phyloP scores from a whole-genome alignment of 2,329 filamentous ascomycete species.

The Beauveria australis region DNA sequence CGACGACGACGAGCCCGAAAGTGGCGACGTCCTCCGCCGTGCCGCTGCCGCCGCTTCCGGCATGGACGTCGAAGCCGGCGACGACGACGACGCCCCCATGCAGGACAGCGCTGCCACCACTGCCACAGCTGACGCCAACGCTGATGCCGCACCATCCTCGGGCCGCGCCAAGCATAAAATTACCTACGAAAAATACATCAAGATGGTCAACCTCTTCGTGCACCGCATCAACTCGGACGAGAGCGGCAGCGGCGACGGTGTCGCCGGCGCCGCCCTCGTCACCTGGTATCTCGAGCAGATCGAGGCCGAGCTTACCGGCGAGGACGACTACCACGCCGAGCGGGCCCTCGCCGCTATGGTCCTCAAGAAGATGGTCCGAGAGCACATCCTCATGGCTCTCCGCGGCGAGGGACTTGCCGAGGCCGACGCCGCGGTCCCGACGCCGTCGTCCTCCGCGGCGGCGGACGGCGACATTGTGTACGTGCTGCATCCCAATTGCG shows the following conservation, averaged over 20 bases:
- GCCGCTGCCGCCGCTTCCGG: constrained; percentile 32
- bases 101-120: not conserved
- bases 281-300: constrained; percentile 90
- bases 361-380: constrained; percentile 86
- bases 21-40: constrained; percentile 36
- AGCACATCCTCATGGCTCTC: constrained; percentile 81
- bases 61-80: constrained; percentile 39
- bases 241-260: constrained; percentile 64
- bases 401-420: constrained; percentile 51
- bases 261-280: constrained; percentile 73
- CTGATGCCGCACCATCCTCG: constrained; percentile 24
- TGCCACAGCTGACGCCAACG: not conserved
- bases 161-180: constrained; percentile 68
- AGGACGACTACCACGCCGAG: constrained; percentile 76
- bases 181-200: constrained; percentile 90
- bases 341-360: constrained; percentile 71
- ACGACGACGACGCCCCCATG: constrained; percentile 22
- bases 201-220: constrained; percentile 80
- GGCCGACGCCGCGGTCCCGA: constrained; percentile 32
- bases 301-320: constrained; percentile 70
- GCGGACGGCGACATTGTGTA: constrained; percentile 52
- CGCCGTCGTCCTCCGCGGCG: constrained; percentile 23
- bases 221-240: constrained; percentile 80
- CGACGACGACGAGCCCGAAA: constrained; percentile 40
- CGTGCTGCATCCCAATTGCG: constrained; percentile 89